A percentile compares a stretch with the other conserved stretches of the same genome.
Conservation (phyloP, 2,329 filamentous ascomycete genomes). For the Paramyrothecium sp. region DNA sequence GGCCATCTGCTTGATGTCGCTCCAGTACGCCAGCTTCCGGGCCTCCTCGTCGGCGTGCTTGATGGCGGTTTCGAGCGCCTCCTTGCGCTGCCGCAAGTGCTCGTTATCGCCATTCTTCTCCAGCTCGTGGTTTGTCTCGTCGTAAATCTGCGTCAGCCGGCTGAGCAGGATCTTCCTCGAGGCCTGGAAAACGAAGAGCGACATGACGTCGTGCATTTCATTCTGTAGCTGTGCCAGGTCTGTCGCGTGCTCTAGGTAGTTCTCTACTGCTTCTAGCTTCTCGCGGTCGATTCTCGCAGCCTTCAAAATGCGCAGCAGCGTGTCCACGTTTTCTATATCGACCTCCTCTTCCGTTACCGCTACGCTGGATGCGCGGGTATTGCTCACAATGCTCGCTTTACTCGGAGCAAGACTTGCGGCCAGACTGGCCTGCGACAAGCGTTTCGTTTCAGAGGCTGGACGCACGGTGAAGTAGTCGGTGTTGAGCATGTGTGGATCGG, state of each 20-base stretch:
- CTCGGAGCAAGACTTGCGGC: constrained; percentile 29
- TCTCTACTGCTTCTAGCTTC: constrained; percentile 80
- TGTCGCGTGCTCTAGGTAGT: constrained; percentile 75
- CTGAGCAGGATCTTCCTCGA: constrained; percentile 76
- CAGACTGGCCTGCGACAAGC: constrained; percentile 29
- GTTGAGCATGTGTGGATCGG: constrained; percentile 65
- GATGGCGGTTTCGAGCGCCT: constrained; percentile 72
- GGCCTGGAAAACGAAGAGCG: constrained; percentile 83
- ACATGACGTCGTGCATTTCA: constrained; percentile 83
- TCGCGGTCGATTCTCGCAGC: constrained; percentile 80
- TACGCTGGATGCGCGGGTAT: constrained; percentile 35
- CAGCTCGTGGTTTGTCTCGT: constrained; percentile 35
- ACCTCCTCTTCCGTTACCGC: constrained; percentile 44
- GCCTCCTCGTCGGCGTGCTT: constrained; percentile 79
- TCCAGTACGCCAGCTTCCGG: constrained; percentile 82
- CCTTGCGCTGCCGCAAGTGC: constrained; percentile 44
- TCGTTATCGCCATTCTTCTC: constrained; percentile 36
- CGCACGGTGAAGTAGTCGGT: constrained; percentile 79
- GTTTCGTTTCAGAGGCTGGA: constrained; percentile 42
- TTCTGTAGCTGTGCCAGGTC: constrained; percentile 75
- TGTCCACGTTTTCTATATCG: constrained; percentile 61
- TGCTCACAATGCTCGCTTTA: constrained; percentile 34
- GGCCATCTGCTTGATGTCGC: constrained; percentile 72
- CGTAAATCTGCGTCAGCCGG: constrained; percentile 60
- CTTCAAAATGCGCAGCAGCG: constrained; percentile 68